Conservation (phyloP, 495 filamentous ascomycete genomes). For the Chaetomidium leptoderma region DNA sequence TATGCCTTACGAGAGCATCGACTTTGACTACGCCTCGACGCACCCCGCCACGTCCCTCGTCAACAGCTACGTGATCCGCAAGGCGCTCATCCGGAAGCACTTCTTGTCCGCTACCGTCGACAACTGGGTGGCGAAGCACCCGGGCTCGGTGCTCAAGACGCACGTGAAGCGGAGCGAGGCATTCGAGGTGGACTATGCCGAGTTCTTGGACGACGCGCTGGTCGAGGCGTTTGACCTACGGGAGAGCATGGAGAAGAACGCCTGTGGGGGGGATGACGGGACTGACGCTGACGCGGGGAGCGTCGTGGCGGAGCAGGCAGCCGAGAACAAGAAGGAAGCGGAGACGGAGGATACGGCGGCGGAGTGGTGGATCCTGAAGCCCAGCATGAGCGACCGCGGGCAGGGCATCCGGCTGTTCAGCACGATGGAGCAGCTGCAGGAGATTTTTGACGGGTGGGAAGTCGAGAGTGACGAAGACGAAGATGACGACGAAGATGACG, state of each 20-base stretch:
- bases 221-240: conserved; percentile 82
- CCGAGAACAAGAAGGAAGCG: not conserved
- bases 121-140: conserved; percentile 78
- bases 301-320: conserved; percentile 28
- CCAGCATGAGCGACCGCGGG: conserved; percentile 92
- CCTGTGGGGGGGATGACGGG: conserved; percentile 11
- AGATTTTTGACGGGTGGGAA: conserved; percentile 88
- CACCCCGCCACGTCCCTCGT: conserved; percentile 57
- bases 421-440: conserved; percentile 70
- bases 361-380: conserved; percentile 98
- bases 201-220: conserved; percentile 91
- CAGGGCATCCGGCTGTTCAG: conserved; percentile 89
- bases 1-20: conserved; percentile 76
- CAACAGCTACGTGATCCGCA: conserved; percentile 90
- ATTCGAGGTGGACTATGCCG: conserved; percentile 93
- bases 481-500: conserved; percentile 35
- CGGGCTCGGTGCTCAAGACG: conserved; percentile 58
- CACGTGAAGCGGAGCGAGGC: conserved; percentile 71
- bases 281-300: conserved; percentile 16
- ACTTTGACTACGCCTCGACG: conserved; percentile 67
- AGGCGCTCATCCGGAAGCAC: conserved; percentile 96
- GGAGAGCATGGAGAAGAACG: conserved; percentile 68
- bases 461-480: conserved; percentile 59
- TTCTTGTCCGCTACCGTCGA: conserved; percentile 75
- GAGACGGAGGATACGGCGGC: no score